Conservation (phyloP, 768 basidiomycete species). For the Naganishia onofrii region DNA sequence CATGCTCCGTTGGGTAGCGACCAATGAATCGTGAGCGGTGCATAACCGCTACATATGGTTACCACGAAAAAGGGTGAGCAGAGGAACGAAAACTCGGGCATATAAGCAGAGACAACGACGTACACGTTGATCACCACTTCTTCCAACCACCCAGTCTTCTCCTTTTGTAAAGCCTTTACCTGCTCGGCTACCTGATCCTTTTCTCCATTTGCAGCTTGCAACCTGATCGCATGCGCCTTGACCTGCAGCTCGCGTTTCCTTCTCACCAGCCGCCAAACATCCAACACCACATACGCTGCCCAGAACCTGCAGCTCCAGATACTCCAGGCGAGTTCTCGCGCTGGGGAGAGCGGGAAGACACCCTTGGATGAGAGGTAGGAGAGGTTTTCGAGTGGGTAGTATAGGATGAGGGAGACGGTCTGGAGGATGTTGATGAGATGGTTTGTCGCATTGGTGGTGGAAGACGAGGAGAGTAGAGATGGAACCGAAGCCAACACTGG, state of each 20-base stretch:
- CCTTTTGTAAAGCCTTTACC: conserved; percentile 8
- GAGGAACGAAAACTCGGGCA: not conserved
- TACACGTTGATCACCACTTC: conserved; percentile 21
- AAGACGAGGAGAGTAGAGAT: conserved; percentile 10
- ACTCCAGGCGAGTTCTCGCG: conserved; percentile 29
- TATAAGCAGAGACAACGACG: not conserved
- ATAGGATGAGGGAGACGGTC: conserved; percentile 39
- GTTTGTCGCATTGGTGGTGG: conserved; percentile 30
- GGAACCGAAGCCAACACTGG: conserved; percentile 37
- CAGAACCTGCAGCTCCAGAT: conserved; percentile 51
- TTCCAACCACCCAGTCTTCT: conserved; percentile 20
- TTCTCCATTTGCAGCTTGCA: not conserved
- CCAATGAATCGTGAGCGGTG: conserved; percentile 50
- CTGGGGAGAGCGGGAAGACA: conserved; percentile 36
- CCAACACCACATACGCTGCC: conserved; percentile 33
- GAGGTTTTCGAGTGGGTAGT: conserved; percentile 50
- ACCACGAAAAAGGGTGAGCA: not conserved
- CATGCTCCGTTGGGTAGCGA: conserved; percentile 45
- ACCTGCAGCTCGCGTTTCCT: not conserved
- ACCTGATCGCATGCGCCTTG: conserved; percentile 6
- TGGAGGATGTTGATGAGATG: conserved; percentile 39
- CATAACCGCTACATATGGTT: conserved; percentile 41
- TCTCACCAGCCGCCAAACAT: conserved; percentile 24
- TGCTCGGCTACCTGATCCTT: conserved; percentile 11
- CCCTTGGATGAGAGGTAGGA: conserved; percentile 44